A percentile compares a stretch with the other conserved stretches of the same genome.
Evolutionary conservation across 257 asterid genomes (phyloP).

Genomic region (Buddleja alternifolia): DNA sequence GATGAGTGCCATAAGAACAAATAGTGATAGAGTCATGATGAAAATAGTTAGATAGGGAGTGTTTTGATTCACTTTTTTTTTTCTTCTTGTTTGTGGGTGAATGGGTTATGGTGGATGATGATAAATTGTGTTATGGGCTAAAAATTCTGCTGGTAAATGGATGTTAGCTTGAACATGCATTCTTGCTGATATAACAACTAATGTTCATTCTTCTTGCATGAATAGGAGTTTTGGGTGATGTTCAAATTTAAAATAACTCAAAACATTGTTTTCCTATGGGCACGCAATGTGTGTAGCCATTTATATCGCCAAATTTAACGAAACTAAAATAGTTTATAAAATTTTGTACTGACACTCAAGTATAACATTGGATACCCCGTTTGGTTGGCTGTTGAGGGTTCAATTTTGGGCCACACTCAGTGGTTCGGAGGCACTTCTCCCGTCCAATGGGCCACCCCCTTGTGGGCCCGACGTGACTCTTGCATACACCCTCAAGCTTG

Average conservation of each 20-base stretch:
- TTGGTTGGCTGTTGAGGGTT: too few species aligned
- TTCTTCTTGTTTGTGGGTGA: neutral
- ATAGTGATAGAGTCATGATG: slow-evolving; percentile 24
- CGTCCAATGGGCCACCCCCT: too few species aligned
- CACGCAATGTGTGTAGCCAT: too few species aligned
- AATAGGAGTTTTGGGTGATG: too few species aligned
- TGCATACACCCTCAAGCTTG: too few species aligned
- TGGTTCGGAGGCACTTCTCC: too few species aligned
- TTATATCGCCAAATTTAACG: too few species aligned
- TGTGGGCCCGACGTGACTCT: too few species aligned
- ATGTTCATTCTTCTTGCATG: slow-evolving; percentile 46
- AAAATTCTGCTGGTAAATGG: neutral
- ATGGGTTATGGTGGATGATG: neutral
- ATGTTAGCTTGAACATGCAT: slow-evolving; percentile 49
- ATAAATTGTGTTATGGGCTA: slow-evolving; percentile 15
- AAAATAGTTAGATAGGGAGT: neutral
- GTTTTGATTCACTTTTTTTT: slow-evolving; percentile 4
- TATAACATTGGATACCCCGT: too few species aligned
- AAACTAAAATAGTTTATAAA: too few species aligned
- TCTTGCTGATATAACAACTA: slow-evolving; percentile 52
- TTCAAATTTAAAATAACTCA: neutral
- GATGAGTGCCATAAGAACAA: slow-evolving; percentile 24
- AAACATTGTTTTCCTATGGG: neutral
- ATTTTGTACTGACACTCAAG: too few species aligned
- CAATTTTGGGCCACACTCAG: too few species aligned